Evolutionary conservation across 768 basidiomycete genomes (phyloP), one percentile per base, ranked within the genome.

Genomic region (Lyophyllum semitale): DNA sequence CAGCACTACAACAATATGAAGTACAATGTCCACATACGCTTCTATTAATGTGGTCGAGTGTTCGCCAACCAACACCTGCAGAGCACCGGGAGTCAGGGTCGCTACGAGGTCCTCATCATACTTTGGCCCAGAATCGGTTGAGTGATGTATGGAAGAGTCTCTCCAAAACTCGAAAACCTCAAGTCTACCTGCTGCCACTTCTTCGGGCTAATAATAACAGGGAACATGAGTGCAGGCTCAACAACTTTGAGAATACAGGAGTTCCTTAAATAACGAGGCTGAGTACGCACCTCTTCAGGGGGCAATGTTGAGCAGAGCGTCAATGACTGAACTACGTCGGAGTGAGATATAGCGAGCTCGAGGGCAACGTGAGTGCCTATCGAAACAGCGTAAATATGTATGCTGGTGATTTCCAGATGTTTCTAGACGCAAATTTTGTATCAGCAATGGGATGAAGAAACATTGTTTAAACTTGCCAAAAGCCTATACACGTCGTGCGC

Each of bases 401-500:
- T 32, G 13, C 30, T 20, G 3, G 53, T 33, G 27, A 58, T 32
- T 32, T 54, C 20, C 15, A 58, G 35, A 1, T 42, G 20, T 15
- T 52, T 26, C 57, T 58, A 42, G 40, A 8, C 23, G 22, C 8
- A 29, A 22, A 20, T 27, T 12, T 22, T 1, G 18, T 3, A 30
- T 41, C 13, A 45, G 51, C 17, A 20, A 25, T 8, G 22, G 30
- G 3, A 1, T 8, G 22, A 38, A 25, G 50, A 1, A 27, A 22
- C 37, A 40, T 23, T 20, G 13, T 32, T 22, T 17, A 18, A 15
- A 60, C 64, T 51, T 57, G 73, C 73, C 65, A 76, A 68, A 41
- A 75, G 66, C 40, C 63, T 54, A 15, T 59, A 59, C 11, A 74
- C 33, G 51, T 76, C 76, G 2, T 60, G 62, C 9, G 72, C 71